These are phyloP conservation scores for Talaromyces marneffei DNA, from an alignment of 2,329 filamentous ascomycete species.

Conservation along the genomic window DNA sequence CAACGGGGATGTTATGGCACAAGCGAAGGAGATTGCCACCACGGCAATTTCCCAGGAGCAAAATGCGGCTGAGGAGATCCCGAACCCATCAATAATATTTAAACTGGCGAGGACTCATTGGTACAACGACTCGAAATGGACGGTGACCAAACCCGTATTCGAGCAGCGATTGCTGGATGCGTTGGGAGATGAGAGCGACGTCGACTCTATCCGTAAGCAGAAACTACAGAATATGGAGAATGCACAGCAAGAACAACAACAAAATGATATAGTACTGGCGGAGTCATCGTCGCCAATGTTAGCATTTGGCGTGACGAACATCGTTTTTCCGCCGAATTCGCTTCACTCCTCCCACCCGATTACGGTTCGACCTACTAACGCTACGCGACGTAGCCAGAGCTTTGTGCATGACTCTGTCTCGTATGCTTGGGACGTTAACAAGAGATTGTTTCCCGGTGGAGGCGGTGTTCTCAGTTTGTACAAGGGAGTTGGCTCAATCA, in stretches of 20 bases:
- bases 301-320: slow-evolving; percentile 10
- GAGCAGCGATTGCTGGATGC: background rate
- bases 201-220: background rate
- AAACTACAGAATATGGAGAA: background rate
- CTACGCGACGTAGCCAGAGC: slow-evolving; percentile 9
- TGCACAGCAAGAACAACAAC: background rate
- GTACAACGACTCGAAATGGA: slow-evolving; percentile 13
- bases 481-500: slow-evolving; percentile 7
- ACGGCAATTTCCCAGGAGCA: slow-evolving; percentile 1
- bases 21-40: background rate
- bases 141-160: slow-evolving; percentile 4
- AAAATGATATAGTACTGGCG: background rate
- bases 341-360: slow-evolving; percentile 12
- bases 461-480: slow-evolving; percentile 11
- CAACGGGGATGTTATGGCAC: slow-evolving; percentile 9
- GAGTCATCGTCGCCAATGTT: slow-evolving; percentile 10
- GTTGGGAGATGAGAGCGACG: background rate
- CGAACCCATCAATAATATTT: slow-evolving; percentile 8
- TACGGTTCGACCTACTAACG: slow-evolving; percentile 7
- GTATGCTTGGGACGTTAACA: slow-evolving; percentile 13
- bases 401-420: slow-evolving; percentile 11
- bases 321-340: slow-evolving; percentile 8
- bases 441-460: slow-evolving; percentile 12
- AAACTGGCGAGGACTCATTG: slow-evolving; percentile 12
- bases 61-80: background rate